Conservation (phyloP, 1,284 basidiomycete species). For the Vanrija pseudolonga region DNA sequence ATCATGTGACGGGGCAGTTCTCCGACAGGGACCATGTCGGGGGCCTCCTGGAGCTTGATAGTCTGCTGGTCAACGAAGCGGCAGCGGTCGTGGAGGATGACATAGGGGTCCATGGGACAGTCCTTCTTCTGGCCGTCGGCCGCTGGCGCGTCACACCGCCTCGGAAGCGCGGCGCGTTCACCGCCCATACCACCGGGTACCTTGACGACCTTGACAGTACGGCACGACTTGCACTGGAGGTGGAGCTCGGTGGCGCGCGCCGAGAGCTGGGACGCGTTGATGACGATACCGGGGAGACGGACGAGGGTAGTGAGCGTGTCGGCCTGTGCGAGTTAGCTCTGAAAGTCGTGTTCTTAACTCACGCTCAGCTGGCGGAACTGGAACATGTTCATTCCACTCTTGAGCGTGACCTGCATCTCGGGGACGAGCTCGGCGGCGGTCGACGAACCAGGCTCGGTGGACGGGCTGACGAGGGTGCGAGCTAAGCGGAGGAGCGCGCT, state of each 20-base stretch:
- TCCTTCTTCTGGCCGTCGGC: constrained; percentile 77
- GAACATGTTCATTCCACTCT: constrained; percentile 83
- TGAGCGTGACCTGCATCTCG: constrained; percentile 83
- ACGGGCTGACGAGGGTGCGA: constrained; percentile 70
- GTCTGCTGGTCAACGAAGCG: constrained; percentile 93
- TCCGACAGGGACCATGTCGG: constrained; percentile 99
- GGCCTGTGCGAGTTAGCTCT: constrained; percentile 55
- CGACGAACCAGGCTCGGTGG: constrained; percentile 50
- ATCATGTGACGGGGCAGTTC: constrained; percentile 96
- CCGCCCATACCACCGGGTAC: constrained; percentile 82
- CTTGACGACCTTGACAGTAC: constrained; percentile 72
- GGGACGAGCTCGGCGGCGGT: constrained; percentile 60
- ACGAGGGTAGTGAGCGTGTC: constrained; percentile 94
- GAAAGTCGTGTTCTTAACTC: constrained; percentile 21
- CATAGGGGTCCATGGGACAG: constrained; percentile 92
- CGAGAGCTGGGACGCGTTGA: constrained; percentile 89
- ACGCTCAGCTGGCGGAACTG: constrained; percentile 89
- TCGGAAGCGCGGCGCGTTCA: constrained; percentile 73
- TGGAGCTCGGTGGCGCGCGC: constrained; percentile 89
- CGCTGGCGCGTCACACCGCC: constrained; percentile 74
- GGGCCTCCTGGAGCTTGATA: constrained; percentile 96
- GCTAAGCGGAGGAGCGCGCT: constrained; percentile 79
- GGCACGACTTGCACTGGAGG: constrained; percentile 88
- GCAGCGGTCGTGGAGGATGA: constrained; percentile 93
- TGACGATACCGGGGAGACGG: constrained; percentile 95